These are phyloP conservation scores for Aspergillus sp. DNA, from an alignment of 2,329 filamentous ascomycete species.

Conservation along the genomic window DNA sequence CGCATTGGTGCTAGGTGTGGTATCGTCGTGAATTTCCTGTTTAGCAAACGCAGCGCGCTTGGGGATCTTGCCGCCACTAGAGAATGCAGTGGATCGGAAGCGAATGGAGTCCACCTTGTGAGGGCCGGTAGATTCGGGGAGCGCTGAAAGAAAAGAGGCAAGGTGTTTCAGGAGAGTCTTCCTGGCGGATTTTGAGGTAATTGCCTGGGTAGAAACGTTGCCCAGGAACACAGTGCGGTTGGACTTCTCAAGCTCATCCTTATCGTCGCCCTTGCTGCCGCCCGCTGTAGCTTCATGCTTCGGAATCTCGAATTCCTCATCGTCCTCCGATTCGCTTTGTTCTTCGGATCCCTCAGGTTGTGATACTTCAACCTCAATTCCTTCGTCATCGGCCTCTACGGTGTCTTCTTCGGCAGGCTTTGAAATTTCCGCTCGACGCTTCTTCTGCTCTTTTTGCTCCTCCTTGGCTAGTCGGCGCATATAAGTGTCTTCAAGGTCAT, in stretches of 20 bases:
- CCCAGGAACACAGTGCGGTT: slow-evolving; percentile 88
- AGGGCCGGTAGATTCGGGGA: slow-evolving; percentile 53
- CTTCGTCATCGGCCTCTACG: slow-evolving; percentile 57
- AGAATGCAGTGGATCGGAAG: slow-evolving; percentile 91
- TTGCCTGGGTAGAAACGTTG: slow-evolving; percentile 83
- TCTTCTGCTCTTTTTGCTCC: slow-evolving; percentile 42
- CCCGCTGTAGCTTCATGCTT: slow-evolving; percentile 46
- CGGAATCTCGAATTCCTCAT: slow-evolving; percentile 39
- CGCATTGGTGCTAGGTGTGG: slow-evolving; percentile 90
- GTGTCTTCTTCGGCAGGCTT: slow-evolving; percentile 45
- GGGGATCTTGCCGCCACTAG: slow-evolving; percentile 70
- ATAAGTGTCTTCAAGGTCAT: slow-evolving; percentile 50
- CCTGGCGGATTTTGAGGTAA: slow-evolving; percentile 79
- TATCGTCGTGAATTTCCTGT: slow-evolving; percentile 86
- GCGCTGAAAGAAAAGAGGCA: slow-evolving; percentile 69
- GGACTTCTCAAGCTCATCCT: slow-evolving; percentile 76
- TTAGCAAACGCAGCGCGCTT: slow-evolving; percentile 95
- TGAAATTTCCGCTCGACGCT: slow-evolving; percentile 40
- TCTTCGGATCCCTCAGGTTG: slow-evolving; percentile 20
- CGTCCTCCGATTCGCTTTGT: slow-evolving; percentile 36
- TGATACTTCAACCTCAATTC: neutral
- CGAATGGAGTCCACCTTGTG: slow-evolving; percentile 88
- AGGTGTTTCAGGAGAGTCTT: slow-evolving; percentile 78
- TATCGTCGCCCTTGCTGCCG: slow-evolving; percentile 41
- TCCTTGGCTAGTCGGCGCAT: slow-evolving; percentile 51